Evolutionary conservation across 2,329 filamentous ascomycete genomes (phyloP).

Genomic region (Xylariomycetidae sp.): DNA sequence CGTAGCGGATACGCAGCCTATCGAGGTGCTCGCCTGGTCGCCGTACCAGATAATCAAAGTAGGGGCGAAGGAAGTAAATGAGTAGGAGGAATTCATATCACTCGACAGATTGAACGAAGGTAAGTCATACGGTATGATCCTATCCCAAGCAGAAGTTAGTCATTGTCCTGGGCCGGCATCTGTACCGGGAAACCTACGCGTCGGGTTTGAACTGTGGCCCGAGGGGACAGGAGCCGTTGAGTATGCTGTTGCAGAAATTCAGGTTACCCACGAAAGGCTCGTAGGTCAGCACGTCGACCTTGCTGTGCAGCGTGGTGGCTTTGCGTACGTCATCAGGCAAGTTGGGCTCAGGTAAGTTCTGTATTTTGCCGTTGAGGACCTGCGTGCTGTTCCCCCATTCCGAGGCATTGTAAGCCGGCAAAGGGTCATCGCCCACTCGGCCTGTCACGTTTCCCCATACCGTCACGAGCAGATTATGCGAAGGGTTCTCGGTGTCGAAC

Average conservation of each 20-base stretch:
- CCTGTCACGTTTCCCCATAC: conserved; percentile 92
- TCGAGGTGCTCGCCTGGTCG: conserved; percentile 54
- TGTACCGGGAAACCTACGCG: conserved; percentile 30
- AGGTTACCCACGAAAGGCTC: conserved; percentile 54
- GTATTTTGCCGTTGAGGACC: conserved; percentile 71
- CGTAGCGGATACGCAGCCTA: conserved; percentile 78
- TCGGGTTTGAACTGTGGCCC: conserved; percentile 60
- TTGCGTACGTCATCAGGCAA: conserved; percentile 38
- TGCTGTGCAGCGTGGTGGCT: conserved; percentile 68
- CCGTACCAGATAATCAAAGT: conserved; percentile 74
- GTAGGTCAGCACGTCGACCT: conserved; percentile 73
- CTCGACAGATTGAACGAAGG: conserved; percentile 71
- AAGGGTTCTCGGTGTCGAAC: conserved; percentile 59
- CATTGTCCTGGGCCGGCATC: neutral
- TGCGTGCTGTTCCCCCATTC: conserved; percentile 58
- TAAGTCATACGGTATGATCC: conserved; percentile 36
- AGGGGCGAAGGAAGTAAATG: conserved; percentile 76
- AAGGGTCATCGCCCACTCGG: conserved; percentile 47
- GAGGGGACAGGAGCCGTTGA: conserved; percentile 68
- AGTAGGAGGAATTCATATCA: conserved; percentile 75
- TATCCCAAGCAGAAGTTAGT: conserved; percentile 8
- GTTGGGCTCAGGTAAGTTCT: conserved; percentile 50
- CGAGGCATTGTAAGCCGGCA: conserved; percentile 56
- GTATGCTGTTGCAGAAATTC: conserved; percentile 63
- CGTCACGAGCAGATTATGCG: conserved; percentile 67